Evolutionary conservation across 495 filamentous ascomycete genomes (phyloP).

Genomic region (Lepraria neglecta): DNA sequence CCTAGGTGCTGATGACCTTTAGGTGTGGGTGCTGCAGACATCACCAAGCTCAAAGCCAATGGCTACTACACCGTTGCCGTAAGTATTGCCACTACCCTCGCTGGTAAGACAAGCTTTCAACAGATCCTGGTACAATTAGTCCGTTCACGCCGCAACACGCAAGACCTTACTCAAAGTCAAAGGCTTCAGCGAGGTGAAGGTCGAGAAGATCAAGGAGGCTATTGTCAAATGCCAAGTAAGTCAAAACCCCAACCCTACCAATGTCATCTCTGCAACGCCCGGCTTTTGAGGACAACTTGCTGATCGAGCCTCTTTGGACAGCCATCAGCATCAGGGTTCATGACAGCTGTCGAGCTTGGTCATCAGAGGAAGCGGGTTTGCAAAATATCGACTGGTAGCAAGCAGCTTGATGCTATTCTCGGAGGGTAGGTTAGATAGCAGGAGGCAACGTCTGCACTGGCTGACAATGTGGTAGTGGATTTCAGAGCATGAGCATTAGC

Average conservation of each 20-base stretch:
- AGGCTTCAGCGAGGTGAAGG: constrained; percentile 75
- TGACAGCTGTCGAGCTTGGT: constrained; percentile 66
- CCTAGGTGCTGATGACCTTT: constrained; percentile 6
- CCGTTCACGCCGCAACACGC: constrained; percentile 59
- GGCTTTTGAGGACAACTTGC: neutral
- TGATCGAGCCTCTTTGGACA: constrained; percentile 27
- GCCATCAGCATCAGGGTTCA: constrained; percentile 65
- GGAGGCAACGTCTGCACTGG: neutral
- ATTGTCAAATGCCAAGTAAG: constrained; percentile 62
- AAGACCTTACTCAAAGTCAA: constrained; percentile 66
- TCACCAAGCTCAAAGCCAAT: constrained; percentile 64
- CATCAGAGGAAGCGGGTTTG: constrained; percentile 62
- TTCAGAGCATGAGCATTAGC: constrained; percentile 75
- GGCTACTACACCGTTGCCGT: constrained; percentile 69
- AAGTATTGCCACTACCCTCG: constrained; percentile 13
- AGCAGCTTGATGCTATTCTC: constrained; percentile 67
- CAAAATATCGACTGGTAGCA: constrained; percentile 67
- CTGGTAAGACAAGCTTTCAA: neutral
- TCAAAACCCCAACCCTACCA: neutral
- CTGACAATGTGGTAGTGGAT: constrained; percentile 47
- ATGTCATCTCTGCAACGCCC: neutral
- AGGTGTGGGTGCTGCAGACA: constrained; percentile 69
- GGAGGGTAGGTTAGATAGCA: constrained; percentile 45
- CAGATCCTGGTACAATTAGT: constrained; percentile 36
- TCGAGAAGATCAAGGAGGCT: constrained; percentile 76